These are phyloP conservation scores for Incumbomyces lentus DNA, from an alignment of 2,329 filamentous ascomycete genomes.

Conservation along the genomic window DNA sequence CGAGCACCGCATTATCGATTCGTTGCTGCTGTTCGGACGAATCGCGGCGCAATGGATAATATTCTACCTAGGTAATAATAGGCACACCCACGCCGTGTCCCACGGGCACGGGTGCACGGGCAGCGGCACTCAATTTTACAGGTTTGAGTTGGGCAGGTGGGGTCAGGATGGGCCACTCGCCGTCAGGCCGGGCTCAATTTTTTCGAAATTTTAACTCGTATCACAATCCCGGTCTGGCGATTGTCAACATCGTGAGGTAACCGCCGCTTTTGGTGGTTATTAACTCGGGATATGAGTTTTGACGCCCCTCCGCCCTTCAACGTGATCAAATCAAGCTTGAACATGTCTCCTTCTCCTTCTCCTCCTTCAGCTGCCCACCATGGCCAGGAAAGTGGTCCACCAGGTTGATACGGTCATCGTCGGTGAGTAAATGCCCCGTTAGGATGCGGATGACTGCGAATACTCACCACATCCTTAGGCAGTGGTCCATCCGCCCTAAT, in stretches of 20 bases:
- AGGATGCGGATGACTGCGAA: background rate
- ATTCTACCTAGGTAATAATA: too few relatives aligned
- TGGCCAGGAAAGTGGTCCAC: constrained; percentile 17
- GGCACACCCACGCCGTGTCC: too few relatives aligned
- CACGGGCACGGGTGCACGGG: too few relatives aligned
- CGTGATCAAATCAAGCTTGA: background rate
- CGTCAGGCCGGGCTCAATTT: background rate
- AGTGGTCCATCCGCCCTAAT: constrained; percentile 54
- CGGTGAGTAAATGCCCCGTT: constrained; percentile 17
- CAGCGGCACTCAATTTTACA: too few relatives aligned
- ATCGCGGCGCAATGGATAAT: too few relatives aligned
- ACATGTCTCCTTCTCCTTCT: too few relatives aligned
- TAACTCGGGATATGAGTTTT: background rate
- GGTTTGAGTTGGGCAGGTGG: too few relatives aligned
- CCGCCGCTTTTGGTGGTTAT: background rate
- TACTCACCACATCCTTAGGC: constrained; percentile 29
- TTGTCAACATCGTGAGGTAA: constrained; percentile 5
- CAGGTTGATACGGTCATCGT: constrained; percentile 25
- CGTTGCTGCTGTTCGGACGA: too few relatives aligned
- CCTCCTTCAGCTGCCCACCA: constrained; percentile 1
- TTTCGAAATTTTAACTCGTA: background rate
- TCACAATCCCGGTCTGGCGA: background rate
- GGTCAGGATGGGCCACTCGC: too few relatives aligned
- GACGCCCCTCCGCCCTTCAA: background rate
- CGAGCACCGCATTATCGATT: too few relatives aligned